Evolutionary conservation across 176 grass and related monocot species (phyloP).

Genomic region (Musa beccarii): DNA sequence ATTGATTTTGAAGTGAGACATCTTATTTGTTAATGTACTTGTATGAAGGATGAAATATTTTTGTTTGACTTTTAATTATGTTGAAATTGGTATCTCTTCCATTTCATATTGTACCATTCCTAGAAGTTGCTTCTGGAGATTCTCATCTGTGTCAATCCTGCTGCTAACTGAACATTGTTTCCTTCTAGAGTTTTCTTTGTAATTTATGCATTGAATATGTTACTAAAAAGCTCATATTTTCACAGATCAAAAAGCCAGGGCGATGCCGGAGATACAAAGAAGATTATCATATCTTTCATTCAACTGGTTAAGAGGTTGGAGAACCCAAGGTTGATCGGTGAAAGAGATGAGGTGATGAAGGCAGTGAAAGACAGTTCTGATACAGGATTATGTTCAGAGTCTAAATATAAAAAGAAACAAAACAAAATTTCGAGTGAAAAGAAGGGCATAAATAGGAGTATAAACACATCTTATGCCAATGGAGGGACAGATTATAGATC

Average conservation of each 20-base stretch:
- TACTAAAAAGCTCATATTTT: slow-evolving; percentile 25
- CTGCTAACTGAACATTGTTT: too few species aligned
- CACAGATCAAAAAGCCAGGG: slow-evolving; percentile 56
- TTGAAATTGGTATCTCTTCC: not conserved
- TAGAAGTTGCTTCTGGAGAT: not conserved
- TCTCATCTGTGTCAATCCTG: too few species aligned
- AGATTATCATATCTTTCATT: slow-evolving; percentile 88
- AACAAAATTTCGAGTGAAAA: slow-evolving; percentile 44
- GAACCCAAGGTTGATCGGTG: slow-evolving; percentile 53
- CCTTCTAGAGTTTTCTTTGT: too few species aligned
- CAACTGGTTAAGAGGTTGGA: slow-evolving; percentile 89
- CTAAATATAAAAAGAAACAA: slow-evolving; percentile 84
- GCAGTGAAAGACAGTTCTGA: slow-evolving; percentile 50
- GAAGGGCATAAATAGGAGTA: slow-evolving; percentile 43
- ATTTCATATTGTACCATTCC: not conserved
- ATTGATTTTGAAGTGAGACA: not conserved
- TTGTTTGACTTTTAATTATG: not conserved
- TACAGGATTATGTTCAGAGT: slow-evolving; percentile 45
- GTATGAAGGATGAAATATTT: not conserved
- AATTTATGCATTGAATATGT: not conserved
- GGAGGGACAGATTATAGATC: slow-evolving; percentile 44
- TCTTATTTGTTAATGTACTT: not conserved
- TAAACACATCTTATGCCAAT: slow-evolving; percentile 21
- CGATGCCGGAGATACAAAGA: slow-evolving; percentile 73
- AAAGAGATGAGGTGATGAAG: slow-evolving; percentile 46